Evolutionary conservation across 2,329 filamentous ascomycete species (phyloP).

Genomic region (Orbilia quercus): DNA sequence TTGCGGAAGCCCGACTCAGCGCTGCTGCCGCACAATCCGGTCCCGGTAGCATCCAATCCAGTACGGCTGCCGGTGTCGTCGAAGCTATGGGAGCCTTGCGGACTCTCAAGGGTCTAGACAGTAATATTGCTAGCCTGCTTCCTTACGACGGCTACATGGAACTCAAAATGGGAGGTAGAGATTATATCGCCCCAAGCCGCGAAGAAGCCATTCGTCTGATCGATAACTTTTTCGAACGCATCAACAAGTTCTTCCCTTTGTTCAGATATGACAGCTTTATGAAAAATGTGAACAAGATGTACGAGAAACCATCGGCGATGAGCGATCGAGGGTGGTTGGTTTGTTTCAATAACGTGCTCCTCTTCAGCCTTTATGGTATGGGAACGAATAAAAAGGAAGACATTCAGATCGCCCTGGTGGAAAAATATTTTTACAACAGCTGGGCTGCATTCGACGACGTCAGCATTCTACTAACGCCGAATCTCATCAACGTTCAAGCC

Average conservation of each 20-base stretch:
- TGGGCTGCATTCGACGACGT: constrained; percentile 65
- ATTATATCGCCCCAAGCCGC: constrained; percentile 51
- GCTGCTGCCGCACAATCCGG: constrained; percentile 41
- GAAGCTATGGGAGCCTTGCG: constrained; percentile 59
- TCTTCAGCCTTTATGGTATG: constrained; percentile 59
- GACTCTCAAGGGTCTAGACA: constrained; percentile 57
- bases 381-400: constrained; percentile 51
- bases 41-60: constrained; percentile 25
- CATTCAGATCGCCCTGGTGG: constrained; percentile 49
- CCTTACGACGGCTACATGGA: constrained; percentile 59
- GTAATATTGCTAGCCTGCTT: constrained; percentile 58
- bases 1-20: constrained; percentile 58
- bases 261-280: constrained; percentile 55
- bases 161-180: constrained; percentile 56
- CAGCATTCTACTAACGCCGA: constrained; percentile 70
- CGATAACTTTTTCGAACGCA: constrained; percentile 53
- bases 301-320: constrained; percentile 54
- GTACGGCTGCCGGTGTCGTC: constrained; percentile 32
- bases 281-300: constrained; percentile 56
- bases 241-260: constrained; percentile 54
- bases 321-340: constrained; percentile 59
- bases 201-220: constrained; percentile 55
- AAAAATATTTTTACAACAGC: constrained; percentile 59
- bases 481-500: constrained; percentile 70
- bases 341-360: constrained; percentile 60